Evolutionary conservation across 768 basidiomycete genomes (phyloP), one percentile per base, ranked within the genome.

Genomic region (Rubroboletus pulcherrimus): DNA sequence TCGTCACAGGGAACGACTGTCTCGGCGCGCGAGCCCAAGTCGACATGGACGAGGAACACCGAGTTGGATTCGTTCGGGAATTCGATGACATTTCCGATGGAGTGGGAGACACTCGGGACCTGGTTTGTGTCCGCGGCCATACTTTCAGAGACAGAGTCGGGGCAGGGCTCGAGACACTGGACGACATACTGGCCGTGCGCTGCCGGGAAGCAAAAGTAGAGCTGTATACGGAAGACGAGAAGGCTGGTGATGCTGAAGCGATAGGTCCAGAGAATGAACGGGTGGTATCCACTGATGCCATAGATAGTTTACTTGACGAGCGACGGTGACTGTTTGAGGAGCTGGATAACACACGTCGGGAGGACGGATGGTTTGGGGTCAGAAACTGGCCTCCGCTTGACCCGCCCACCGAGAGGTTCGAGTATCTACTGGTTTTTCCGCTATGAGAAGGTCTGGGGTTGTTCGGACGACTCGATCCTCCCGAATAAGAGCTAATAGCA

Each of bases 151-250:
- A 65, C 35, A 70, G 69, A 43, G 67, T 69, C 5, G 61, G 59
- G 26, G 69, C 63, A 33, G 74, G 73, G 47, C 66, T 66, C 9
- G 74, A 67, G 55, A 75, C 70, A 41, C 77, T 79, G 11, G 78
- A 76, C 0, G 77, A 71, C 47, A 86, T 69, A 65, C 91, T 93
- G 33, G 78, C 72, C 21, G 90, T 91, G 21, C 91, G 81, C 63
- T 93, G 91, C 31, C 91, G 82, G n/a, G 91, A 93, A 33, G 91
- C 80, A 68, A 85, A 90, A 8, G 91, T 93, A 5, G 91, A 79
- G 31, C 75, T 75, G 57, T 80, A 78, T 19, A 89, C 49, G 19
- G 73, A 69, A 14, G 72, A 63, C 21, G 67, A 68, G 31, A 71
- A 55, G 31, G 55, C 38, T 37, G 67, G 59, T 29, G 74, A 65